phyloP scores from a whole-genome alignment of 257 asterid genomes.

The Penstemon barbatus region DNA sequence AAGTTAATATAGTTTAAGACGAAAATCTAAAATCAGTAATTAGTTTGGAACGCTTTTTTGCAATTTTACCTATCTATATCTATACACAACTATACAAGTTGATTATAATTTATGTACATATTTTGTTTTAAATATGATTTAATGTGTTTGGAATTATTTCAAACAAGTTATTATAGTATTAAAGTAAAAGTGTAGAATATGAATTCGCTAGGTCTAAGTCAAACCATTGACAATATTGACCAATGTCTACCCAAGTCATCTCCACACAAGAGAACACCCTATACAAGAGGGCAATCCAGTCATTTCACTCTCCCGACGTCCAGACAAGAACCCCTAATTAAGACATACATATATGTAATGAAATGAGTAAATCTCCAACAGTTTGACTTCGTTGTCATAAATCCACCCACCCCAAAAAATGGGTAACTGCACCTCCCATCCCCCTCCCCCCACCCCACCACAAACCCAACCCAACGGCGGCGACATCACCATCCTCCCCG shows the following conservation, averaged over 20 bases:
- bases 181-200: too few species aligned
- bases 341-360: too few species aligned
- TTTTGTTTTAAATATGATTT: too few species aligned
- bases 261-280: neutral
- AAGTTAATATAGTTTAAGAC: too few species aligned
- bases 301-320: neutral
- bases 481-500: constrained; percentile 48
- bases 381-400: constrained; percentile 44
- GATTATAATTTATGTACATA: too few species aligned
- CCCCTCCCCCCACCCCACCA: constrained; percentile 22
- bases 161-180: too few species aligned
- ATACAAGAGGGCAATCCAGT: neutral
- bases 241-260: neutral
- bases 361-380: neutral
- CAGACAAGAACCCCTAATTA: neutral
- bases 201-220: neutral
- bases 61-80: too few species aligned
- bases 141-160: too few species aligned
- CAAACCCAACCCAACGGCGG: constrained; percentile 38
- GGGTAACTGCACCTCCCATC: constrained; percentile 64
- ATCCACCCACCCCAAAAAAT: constrained; percentile 31
- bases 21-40: too few species aligned
- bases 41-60: too few species aligned
- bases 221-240: neutral
- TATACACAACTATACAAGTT: too few species aligned